These are phyloP conservation scores for Paraphoma sp. DNA, from an alignment of 2,329 filamentous ascomycete species.

Conservation along the genomic window DNA sequence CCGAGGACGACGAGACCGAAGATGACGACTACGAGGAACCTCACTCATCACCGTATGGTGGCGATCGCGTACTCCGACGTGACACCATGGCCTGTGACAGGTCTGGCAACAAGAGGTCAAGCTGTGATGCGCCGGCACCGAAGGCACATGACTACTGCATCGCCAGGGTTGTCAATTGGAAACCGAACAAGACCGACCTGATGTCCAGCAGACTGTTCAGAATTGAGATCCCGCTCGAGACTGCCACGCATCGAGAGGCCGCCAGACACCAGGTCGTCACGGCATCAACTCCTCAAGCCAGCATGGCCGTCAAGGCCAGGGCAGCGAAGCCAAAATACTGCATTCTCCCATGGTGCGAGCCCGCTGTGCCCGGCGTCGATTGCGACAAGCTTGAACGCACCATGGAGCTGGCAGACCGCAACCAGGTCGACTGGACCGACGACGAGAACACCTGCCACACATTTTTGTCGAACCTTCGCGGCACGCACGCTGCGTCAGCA, in stretches of 20 bases:
- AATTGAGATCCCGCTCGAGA: constrained; percentile 4
- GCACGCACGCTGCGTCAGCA: neutral
- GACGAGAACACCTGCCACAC: neutral
- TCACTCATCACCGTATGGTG: neutral
- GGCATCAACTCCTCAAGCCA: neutral
- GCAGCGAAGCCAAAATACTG: neutral
- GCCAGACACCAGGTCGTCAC: constrained; percentile 4
- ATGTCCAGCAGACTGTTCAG: constrained; percentile 1
- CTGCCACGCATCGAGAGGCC: constrained; percentile 11
- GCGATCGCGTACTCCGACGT: neutral
- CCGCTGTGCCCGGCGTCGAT: neutral
- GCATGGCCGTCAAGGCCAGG: neutral
- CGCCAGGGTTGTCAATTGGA: constrained; percentile 8
- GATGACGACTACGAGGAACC: neutral
- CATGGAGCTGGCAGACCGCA: neutral
- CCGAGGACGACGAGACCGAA: neutral
- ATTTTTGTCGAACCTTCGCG: neutral
- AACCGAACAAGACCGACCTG: neutral
- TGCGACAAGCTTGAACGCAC: neutral
- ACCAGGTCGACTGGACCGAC: neutral
- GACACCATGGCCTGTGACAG: neutral
- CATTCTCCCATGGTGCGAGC: constrained; percentile 1
- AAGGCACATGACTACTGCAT: constrained; percentile 6
- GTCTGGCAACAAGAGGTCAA: neutral
- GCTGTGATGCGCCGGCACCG: neutral